Conservation (phyloP, 306 rosid genomes). For the Rosa chinensis region DNA sequence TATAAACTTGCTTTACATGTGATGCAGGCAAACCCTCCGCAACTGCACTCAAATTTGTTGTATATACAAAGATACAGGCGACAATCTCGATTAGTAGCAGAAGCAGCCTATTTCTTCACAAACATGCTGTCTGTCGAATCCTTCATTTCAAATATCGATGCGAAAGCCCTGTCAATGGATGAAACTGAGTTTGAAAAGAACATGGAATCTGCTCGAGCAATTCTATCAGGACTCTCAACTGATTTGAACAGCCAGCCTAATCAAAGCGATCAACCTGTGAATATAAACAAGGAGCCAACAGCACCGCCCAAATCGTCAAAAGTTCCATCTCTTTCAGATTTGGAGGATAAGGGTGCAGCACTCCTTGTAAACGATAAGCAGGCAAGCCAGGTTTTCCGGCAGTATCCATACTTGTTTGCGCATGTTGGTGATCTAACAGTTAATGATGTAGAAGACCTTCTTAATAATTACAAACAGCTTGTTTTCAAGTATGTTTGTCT, state of each 20-base stretch:
- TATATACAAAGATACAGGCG: slow-evolving; percentile 92
- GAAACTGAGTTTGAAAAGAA: slow-evolving; percentile 82
- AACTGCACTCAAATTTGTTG: slow-evolving; percentile 82
- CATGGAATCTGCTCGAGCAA: slow-evolving; percentile 87
- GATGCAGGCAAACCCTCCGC: slow-evolving; percentile 96
- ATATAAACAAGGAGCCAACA: slow-evolving; percentile 39
- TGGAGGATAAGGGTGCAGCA: slow-evolving; percentile 86
- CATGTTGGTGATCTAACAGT: slow-evolving; percentile 70
- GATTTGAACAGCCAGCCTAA: slow-evolving; percentile 46
- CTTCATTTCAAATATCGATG: slow-evolving; percentile 87
- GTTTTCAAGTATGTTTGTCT: slow-evolving; percentile 82
- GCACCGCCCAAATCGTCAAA: slow-evolving; percentile 39
- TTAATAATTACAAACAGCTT: slow-evolving; percentile 78
- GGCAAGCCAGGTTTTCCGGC: slow-evolving; percentile 62
- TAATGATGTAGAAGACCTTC: slow-evolving; percentile 75
- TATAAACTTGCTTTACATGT: slow-evolving; percentile 22
- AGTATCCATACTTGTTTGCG: slow-evolving; percentile 79
- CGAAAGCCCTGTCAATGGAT: slow-evolving; percentile 89
- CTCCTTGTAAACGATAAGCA: slow-evolving; percentile 69
- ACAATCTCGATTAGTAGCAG: slow-evolving; percentile 74
- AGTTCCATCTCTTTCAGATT: slow-evolving; percentile 79
- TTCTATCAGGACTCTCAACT: slow-evolving; percentile 75
- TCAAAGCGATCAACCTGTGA: slow-evolving; percentile 48
- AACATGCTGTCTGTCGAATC: slow-evolving; percentile 94
- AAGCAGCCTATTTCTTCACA: slow-evolving; percentile 90